Evolutionary conservation across 495 filamentous ascomycete species (phyloP).

Genomic region (Hypoxylon lenormandii): DNA sequence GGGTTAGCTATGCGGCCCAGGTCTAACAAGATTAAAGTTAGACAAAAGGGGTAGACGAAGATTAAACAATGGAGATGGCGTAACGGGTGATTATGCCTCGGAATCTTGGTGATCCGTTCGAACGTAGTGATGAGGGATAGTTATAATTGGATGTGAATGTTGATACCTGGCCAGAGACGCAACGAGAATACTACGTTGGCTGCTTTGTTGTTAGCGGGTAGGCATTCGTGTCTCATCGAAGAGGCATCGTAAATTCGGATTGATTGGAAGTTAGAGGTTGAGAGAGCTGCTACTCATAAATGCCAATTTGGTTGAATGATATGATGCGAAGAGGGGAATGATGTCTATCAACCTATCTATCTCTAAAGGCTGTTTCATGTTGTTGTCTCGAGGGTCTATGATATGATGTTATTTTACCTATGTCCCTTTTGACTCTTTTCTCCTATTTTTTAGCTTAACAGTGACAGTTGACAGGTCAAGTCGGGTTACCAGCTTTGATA

Average conservation of each 20-base stretch:
- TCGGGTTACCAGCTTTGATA: background rate
- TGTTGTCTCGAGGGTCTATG: background rate
- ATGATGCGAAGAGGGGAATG: background rate
- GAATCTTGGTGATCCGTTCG: constrained; percentile 28
- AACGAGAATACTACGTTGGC: background rate
- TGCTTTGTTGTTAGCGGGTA: background rate
- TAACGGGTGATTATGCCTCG: background rate
- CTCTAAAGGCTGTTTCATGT: background rate
- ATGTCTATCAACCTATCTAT: no score
- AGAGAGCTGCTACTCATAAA: background rate
- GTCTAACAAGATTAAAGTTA: no score
- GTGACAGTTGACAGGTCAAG: constrained; percentile 1
- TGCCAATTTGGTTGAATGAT: background rate
- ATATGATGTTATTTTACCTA: no score
- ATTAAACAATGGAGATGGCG: no score
- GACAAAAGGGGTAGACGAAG: no score
- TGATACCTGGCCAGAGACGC: constrained; percentile 8
- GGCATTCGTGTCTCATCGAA: background rate
- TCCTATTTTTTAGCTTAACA: background rate
- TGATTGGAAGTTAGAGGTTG: background rate
- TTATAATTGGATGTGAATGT: constrained; percentile 25
- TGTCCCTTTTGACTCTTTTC: no score
- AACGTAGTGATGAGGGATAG: constrained; percentile 1
- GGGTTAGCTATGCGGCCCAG: no score
- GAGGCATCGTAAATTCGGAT: background rate